Evolutionary conservation across 1,139 yeast species (phyloP).

Genomic region (Torulaspora globosa): DNA sequence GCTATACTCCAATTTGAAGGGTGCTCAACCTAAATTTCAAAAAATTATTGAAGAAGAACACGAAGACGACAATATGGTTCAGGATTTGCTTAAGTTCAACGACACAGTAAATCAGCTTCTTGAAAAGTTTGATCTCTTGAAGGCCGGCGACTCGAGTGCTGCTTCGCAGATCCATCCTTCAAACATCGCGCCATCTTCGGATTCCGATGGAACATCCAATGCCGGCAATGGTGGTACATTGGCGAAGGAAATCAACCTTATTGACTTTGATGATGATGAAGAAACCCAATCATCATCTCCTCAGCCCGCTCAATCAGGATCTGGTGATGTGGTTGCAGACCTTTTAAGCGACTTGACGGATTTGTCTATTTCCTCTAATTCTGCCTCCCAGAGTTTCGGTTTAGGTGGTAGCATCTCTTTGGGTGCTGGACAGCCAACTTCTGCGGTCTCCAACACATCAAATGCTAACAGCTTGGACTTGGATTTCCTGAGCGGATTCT

Average conservation of each 20-base stretch:
- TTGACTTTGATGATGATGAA: slow-evolving; percentile 75
- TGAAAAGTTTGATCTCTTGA: slow-evolving; percentile 62
- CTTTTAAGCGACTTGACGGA: slow-evolving; percentile 55
- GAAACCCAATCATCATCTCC: slow-evolving; percentile 27
- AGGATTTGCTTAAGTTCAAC: slow-evolving; percentile 62
- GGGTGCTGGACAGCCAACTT: slow-evolving; percentile 35
- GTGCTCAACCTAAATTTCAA: slow-evolving; percentile 82
- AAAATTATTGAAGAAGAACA: slow-evolving; percentile 76
- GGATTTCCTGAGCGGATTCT: slow-evolving; percentile 45
- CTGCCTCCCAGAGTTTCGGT: slow-evolving; percentile 34
- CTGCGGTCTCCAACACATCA: slow-evolving; percentile 23
- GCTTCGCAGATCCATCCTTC: slow-evolving; percentile 55
- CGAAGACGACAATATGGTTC: slow-evolving; percentile 63
- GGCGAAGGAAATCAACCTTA: slow-evolving; percentile 53
- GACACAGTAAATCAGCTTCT: slow-evolving; percentile 72
- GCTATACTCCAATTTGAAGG: slow-evolving; percentile 71
- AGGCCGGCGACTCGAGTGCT: slow-evolving; percentile 56
- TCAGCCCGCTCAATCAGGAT: slow-evolving; percentile 10
- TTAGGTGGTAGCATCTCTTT: slow-evolving; percentile 43
- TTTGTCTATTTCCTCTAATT: slow-evolving; percentile 45
- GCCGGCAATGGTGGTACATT: slow-evolving; percentile 38
- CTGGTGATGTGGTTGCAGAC: slow-evolving; percentile 24
- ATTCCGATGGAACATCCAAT: slow-evolving; percentile 18
- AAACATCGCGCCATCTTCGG: slow-evolving; percentile 18
- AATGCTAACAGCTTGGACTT: slow-evolving; percentile 32